Conservation (phyloP, 257 asterid genomes). For the Solanum peruvianum region DNA sequence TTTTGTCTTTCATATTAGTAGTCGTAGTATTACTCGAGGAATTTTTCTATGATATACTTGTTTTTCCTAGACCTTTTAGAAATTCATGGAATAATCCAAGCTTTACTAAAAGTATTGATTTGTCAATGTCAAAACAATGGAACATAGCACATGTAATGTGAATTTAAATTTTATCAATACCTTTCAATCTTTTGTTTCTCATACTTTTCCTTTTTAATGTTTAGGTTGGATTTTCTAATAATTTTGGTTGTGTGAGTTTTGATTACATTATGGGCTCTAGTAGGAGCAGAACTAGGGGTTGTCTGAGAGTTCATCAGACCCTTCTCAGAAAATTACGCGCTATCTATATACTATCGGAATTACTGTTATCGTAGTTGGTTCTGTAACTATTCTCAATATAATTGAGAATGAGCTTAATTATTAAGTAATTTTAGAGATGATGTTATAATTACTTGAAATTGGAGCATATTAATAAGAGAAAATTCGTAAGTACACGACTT, state of each 20-base stretch:
- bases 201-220: neutral
- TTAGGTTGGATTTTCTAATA: neutral
- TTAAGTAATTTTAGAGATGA: too few relatives aligned
- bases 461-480: neutral
- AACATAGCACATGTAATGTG: neutral
- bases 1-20: neutral
- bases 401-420: neutral
- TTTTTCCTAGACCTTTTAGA: neutral
- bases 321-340: neutral
- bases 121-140: neutral
- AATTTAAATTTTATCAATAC: neutral
- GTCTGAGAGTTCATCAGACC: neutral
- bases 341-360: neutral
- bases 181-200: neutral
- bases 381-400: too few relatives aligned
- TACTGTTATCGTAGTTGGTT: too few relatives aligned
- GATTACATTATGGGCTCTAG: too few relatives aligned
- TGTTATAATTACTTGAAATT: neutral
- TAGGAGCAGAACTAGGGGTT: too few relatives aligned
- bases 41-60: neutral
- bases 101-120: slow-evolving; percentile 3
- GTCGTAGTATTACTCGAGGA: neutral
- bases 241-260: neutral
- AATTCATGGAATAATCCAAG: slow-evolving; percentile 5
- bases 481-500: too few relatives aligned